These are phyloP conservation scores for Epichloe festucae DNA, from an alignment of 2,329 filamentous ascomycete genomes.

Conservation along the genomic window DNA sequence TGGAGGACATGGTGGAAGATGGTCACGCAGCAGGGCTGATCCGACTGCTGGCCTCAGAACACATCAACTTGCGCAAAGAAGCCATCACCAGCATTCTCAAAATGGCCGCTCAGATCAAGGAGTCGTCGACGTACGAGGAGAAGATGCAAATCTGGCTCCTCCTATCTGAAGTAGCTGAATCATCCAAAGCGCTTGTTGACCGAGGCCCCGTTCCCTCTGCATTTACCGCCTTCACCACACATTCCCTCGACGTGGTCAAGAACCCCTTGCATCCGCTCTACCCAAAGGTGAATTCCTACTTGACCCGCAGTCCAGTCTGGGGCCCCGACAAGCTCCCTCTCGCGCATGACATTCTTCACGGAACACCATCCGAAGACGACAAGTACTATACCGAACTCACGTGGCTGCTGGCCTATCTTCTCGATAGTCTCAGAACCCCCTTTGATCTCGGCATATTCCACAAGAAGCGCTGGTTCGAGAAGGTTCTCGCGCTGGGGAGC, in stretches of 20 bases:
- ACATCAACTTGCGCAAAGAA: constrained; percentile 66
- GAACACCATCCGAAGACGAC: constrained; percentile 60
- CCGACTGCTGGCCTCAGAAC: constrained; percentile 60
- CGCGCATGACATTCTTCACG: constrained; percentile 47
- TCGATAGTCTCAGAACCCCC: constrained; percentile 50
- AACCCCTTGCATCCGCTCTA: constrained; percentile 76
- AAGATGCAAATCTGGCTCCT: constrained; percentile 69
- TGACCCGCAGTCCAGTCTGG: constrained; percentile 70
- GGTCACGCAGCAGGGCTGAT: constrained; percentile 58
- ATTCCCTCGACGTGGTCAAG: constrained; percentile 54
- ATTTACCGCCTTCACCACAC: constrained; percentile 61
- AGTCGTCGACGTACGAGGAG: constrained; percentile 55
- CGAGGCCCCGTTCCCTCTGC: constrained; percentile 54
- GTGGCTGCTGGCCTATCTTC: constrained; percentile 61
- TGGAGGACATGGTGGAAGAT: constrained; percentile 69
- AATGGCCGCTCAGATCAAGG: constrained; percentile 47
- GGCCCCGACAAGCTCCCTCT: constrained; percentile 60
- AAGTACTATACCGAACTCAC: constrained; percentile 57
- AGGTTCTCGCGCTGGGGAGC: constrained; percentile 54
- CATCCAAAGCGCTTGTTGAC: constrained; percentile 43
- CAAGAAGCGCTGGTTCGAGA: constrained; percentile 57
- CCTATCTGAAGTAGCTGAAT: constrained; percentile 68
- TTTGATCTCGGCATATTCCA: constrained; percentile 49
- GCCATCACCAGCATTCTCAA: constrained; percentile 58
- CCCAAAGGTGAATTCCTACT: constrained; percentile 71